Base-by-base conservation (phyloP, 371 early-diverging fungal genomes). In the Rhizopus sp. region DNA sequence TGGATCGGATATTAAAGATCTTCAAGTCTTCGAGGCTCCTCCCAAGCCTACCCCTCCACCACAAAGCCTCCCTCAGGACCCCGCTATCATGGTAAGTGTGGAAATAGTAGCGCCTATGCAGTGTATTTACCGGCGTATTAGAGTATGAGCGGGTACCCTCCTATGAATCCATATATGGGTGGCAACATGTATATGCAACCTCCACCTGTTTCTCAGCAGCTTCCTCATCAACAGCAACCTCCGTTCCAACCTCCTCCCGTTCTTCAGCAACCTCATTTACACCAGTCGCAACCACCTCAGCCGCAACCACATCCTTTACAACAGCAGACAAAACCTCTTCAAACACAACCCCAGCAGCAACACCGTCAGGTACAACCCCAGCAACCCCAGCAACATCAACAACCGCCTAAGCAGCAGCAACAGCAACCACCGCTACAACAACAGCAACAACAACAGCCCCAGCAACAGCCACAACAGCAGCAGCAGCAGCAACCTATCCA, bases 1-100 rank as follows among this genome's bases (percentile, higher is more conserved):
- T 54, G 97, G 94, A 33, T 86, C 90, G 15, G 98, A 98, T 60
- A 91, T 98, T 60, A 92, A 93, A 77, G 93, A 93, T 69, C 79
- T 98, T 51, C 89, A 93, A 60, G 95, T 97, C 30, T 88, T 88
- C 59, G 87, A 88, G 67, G 84, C 81, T 10, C 86, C 89, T 46
- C 81, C 85, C 7, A 77, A 85, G 16, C 74, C 78, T 12, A 57
- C 77, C 10, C 69, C 76, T 7, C 81, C 86, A 9, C 84, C 78
- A 38, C 74, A 69, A 10, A 82, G 83, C 10, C 75, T 89, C 5
- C 92, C 92, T 32, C 87, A 91, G 63, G 95, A 96, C 64, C 95
- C 96, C 47, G 94, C 95, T 3, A 93, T 96, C 60, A 48, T 50
- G 48, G 52, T 53, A 41, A 50, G 13, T 13, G 29, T 12, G 16